These are phyloP conservation scores for Rosa lucieae DNA, from an alignment of 306 rosid genomes.

Conservation along the genomic window DNA sequence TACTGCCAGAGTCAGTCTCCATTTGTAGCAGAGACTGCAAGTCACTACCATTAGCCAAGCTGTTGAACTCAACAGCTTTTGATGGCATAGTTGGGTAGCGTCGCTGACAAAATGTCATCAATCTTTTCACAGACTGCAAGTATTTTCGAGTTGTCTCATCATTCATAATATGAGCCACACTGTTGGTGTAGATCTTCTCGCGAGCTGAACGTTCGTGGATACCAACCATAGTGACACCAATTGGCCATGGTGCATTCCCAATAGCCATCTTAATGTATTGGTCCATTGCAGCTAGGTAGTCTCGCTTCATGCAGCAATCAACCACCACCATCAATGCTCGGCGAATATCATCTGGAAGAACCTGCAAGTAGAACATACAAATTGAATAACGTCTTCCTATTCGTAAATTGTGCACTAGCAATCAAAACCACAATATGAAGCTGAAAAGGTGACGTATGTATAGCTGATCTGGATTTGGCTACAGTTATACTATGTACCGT, in stretches of 20 bases:
- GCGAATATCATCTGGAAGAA: slow-evolving; percentile 90
- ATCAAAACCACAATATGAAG: background rate
- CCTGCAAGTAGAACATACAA: slow-evolving; percentile 38
- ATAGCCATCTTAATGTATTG: slow-evolving; percentile 93
- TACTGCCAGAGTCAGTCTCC: slow-evolving; percentile 57
- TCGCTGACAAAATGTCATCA: slow-evolving; percentile 96
- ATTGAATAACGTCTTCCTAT: slow-evolving; percentile 4
- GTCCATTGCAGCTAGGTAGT: slow-evolving; percentile 98
- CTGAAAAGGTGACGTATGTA: background rate
- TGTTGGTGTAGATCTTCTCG: slow-evolving; percentile 95
- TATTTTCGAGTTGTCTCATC: slow-evolving; percentile 97
- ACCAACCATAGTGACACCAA: slow-evolving; percentile 99
- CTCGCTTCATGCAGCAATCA: slow-evolving; percentile 89
- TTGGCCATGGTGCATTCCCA: slow-evolving; percentile 99
- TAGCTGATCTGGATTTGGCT: background rate
- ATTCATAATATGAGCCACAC: slow-evolving; percentile 98
- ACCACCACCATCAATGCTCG: slow-evolving; percentile 80
- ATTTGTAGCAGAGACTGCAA: slow-evolving; percentile 87
- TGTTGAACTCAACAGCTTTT: slow-evolving; percentile 98
- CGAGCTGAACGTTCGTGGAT: slow-evolving; percentile 98
- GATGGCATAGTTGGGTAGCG: slow-evolving; percentile 96
- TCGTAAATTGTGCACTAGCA: background rate
- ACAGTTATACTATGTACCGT: background rate
- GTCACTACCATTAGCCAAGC: slow-evolving; percentile 99
- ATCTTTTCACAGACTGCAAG: slow-evolving; percentile 85